These are phyloP conservation scores for Cucurbitaria berberidis DNA, from an alignment of 2,329 filamentous ascomycete genomes.

Conservation along the genomic window DNA sequence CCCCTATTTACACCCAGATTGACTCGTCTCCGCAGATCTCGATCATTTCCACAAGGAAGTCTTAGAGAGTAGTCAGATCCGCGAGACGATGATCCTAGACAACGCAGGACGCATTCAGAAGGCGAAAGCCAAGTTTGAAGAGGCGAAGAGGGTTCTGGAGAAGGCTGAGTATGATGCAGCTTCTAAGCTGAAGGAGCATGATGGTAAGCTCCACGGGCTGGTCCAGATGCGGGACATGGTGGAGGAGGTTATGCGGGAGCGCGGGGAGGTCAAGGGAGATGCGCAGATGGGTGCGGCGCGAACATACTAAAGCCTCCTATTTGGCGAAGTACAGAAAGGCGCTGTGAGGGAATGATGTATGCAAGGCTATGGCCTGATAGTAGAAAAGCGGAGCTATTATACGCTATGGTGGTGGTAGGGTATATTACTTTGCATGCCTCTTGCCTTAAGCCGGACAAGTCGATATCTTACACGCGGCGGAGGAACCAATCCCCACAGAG, in stretches of 20 bases:
- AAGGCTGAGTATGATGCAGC: background rate
- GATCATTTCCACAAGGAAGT: background rate
- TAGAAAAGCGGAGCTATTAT: no score
- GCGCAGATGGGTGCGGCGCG: no score
- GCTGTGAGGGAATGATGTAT: no score
- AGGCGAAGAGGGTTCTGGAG: background rate
- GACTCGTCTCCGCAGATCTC: background rate
- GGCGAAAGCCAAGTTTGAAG: background rate
- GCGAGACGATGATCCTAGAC: background rate
- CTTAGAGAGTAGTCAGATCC: background rate
- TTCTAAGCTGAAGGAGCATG: background rate
- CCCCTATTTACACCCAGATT: background rate
- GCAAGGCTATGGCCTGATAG: no score
- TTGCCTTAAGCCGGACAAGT: background rate
- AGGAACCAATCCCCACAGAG: background rate
- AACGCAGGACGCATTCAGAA: background rate
- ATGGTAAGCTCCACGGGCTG: background rate
- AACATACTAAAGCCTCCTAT: no score
- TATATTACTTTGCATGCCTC: background rate
- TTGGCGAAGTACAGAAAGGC: no score
- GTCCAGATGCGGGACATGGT: background rate
- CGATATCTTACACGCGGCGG: background rate
- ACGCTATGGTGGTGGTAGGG: background rate
- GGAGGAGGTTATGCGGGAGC: background rate
- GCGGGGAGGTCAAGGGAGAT: background rate